Conservation (phyloP, 1,284 basidiomycete species). For the Cutaneotrichosporon dermatis region DNA sequence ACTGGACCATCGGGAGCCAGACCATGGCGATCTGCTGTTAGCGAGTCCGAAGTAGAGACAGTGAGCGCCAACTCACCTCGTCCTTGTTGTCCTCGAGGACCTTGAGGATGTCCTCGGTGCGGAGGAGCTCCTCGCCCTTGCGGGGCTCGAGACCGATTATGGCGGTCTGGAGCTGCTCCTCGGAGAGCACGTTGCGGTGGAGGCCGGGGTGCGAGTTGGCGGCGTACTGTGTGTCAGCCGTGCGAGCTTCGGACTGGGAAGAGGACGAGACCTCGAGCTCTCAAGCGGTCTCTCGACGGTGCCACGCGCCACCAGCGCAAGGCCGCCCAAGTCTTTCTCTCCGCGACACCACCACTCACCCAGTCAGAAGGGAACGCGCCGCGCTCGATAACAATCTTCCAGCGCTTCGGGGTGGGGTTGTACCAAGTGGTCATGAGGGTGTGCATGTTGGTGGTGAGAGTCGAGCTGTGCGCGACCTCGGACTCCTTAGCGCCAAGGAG, state of each 20-base stretch:
- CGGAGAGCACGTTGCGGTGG: conserved; percentile 66
- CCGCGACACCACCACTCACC: conserved; percentile 51
- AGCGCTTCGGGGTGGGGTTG: conserved; percentile 71
- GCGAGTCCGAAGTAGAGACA: not conserved
- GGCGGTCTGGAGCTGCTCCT: conserved; percentile 55
- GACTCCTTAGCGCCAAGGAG: conserved; percentile 78
- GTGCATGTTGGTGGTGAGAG: conserved; percentile 91
- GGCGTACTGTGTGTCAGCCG: conserved; percentile 65
- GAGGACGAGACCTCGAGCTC: no score
- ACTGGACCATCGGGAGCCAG: conserved; percentile 86
- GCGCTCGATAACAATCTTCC: conserved; percentile 93
- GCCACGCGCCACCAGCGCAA: not conserved
- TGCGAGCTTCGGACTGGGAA: no score
- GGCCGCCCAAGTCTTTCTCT: not conserved
- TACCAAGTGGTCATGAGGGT: conserved; percentile 93
- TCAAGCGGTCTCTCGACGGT: no score
- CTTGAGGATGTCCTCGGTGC: conserved; percentile 82
- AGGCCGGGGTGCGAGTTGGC: conserved; percentile 79
- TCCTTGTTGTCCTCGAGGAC: conserved; percentile 68
- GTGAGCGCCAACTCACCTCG: conserved; percentile 25
- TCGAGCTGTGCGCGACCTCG: conserved; percentile 92
- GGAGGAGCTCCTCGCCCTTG: conserved; percentile 76
- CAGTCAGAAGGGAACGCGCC: conserved; percentile 95
- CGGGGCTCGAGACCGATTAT: conserved; percentile 77
- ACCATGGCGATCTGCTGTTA: conserved; percentile 69